phyloP scores from a whole-genome alignment of 169 alveolate species.

The Eimeria necatrix region DNA sequence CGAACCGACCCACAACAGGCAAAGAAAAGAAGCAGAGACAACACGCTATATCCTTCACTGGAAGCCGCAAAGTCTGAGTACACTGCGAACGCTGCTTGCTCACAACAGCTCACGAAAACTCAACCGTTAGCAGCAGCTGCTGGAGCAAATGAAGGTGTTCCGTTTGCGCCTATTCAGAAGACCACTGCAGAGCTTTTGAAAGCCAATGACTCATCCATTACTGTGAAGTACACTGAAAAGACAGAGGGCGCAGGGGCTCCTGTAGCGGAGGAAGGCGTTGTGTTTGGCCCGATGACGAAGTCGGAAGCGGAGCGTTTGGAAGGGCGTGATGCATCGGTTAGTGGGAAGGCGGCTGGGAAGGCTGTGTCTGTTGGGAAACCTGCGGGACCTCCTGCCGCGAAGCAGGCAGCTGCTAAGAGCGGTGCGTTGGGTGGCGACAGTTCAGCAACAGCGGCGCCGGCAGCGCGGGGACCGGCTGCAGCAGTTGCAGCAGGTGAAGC shows the following conservation, averaged over 20 bases:
- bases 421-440: neutral
- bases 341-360: neutral
- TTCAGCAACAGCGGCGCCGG: too few species aligned
- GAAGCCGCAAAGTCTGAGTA: too few species aligned
- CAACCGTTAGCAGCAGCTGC: neutral
- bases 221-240: too few species aligned
- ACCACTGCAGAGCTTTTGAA: too few species aligned
- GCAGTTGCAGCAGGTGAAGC: neutral
- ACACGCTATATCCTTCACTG: too few species aligned
- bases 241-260: neutral
- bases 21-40: too few species aligned
- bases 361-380: neutral
- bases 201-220: too few species aligned
- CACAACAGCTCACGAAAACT: neutral
- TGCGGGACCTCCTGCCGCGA: neutral
- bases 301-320: neutral
- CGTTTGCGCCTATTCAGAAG: too few species aligned
- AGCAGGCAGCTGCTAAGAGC: too few species aligned
- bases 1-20: too few species aligned
- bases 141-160: neutral
- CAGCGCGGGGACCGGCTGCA: too few species aligned
- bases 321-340: neutral
- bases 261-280: neutral
- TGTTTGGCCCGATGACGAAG: neutral
- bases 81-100: too few species aligned